Percentiles rank a stretch among this genome's conserved stretches.
phyloP scores from a whole-genome alignment of 768 basidiomycete genomes.

The Lyophyllum decastes region DNA sequence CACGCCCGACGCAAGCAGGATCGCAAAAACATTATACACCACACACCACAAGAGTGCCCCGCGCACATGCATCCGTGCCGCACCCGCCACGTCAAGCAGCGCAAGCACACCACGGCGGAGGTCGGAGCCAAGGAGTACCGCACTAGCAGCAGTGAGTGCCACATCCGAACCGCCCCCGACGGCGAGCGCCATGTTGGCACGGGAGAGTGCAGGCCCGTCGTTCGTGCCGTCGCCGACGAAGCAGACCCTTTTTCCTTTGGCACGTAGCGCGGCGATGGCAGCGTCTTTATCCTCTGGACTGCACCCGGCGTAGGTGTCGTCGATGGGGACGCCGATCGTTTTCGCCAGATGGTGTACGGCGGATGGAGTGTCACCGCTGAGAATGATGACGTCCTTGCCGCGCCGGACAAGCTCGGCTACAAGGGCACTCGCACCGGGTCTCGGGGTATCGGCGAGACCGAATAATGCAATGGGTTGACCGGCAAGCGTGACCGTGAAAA shows the following conservation, averaged over 20 bases:
- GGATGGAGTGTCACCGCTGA: conserved; percentile 48
- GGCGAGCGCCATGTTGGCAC: conserved; percentile 50
- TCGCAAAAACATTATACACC: conserved; percentile 45
- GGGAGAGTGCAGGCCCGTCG: conserved; percentile 50
- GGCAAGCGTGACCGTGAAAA: conserved; percentile 39
- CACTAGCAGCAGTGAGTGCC: conserved; percentile 43
- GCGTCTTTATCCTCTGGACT: conserved; percentile 48
- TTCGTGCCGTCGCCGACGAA: conserved; percentile 58
- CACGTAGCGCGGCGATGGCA: conserved; percentile 28
- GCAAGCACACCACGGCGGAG: conserved; percentile 32
- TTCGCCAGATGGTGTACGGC: conserved; percentile 32
- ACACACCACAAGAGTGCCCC: conserved; percentile 37
- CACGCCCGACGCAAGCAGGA: conserved; percentile 51
- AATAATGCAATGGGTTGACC: conserved; percentile 31
- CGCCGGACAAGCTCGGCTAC: conserved; percentile 32
- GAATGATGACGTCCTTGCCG: conserved; percentile 43
- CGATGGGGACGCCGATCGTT: conserved; percentile 38
- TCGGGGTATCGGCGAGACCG: conserved; percentile 44
- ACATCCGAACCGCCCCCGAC: conserved; percentile 32
- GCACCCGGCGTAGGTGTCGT: conserved; percentile 41
- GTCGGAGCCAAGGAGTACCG: conserved; percentile 39
- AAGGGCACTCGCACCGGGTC: conserved; percentile 39
- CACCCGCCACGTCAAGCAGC: not conserved
- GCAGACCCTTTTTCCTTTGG: conserved; percentile 29
- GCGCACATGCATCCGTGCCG: conserved; percentile 15